Evolutionary conservation across 441 rosid species (phyloP), one percentile per base, ranked within the genome.

Genomic region (Eutrema salsugineum): DNA sequence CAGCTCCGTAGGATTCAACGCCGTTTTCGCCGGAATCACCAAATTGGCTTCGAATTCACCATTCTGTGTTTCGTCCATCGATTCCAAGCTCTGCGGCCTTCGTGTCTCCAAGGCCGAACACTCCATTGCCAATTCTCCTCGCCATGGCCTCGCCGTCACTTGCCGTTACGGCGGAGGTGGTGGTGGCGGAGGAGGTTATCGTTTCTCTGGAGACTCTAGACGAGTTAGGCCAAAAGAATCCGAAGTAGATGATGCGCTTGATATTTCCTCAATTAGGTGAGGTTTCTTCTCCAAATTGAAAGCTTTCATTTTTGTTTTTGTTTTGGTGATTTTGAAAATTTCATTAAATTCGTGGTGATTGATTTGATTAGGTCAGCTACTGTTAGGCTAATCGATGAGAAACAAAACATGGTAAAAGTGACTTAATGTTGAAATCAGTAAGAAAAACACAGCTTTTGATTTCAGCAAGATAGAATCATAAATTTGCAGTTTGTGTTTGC

Each of bases 381-480:
- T 27, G 97, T 94, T 71, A 87, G 99, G 77, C 89, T 94, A 11
- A 90, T 94, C 48, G 95, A 90, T 70, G 81, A 72, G 62, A 47
- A 86, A 77, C 97, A 94, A 53, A 86, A 86, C 73, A 90, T 94
- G 97, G 99, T 94, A 63, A 70, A 30, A 67, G 90, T 70, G 20
- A 16, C 6, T 24, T 30, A 40, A 44, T 38, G 38, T 11, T 60
- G 36, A 19, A 7, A 16, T 11, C 8, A 17, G 7, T 61, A 14
- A 8, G 5, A 42, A 5, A 62, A 11, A 20, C 27, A 17, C 1
- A n/a, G 49, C 47, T 75, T 24, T 68, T 75, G 35, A 54, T 54
- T 54, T 77, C n/a, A 42, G 39, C 43, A n/a, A 56, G 54, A 28
- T 42, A 28, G 66, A 58, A 11, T 24, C 8, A 70, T 54, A 40